phyloP scores from a whole-genome alignment of 2,329 filamentous ascomycete species.

The Aspergillus fischeri region DNA sequence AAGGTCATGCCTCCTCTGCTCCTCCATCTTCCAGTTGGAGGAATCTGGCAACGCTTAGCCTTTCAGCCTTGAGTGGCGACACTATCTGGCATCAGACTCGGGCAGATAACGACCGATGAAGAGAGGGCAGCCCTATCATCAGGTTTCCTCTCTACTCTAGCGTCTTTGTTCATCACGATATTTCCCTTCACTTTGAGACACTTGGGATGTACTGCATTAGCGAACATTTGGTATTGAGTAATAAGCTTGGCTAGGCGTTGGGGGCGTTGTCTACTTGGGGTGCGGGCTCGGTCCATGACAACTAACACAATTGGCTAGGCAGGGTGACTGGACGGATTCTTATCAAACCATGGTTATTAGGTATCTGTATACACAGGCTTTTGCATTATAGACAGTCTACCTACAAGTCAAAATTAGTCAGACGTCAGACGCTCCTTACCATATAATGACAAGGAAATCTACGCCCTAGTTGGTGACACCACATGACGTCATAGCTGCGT shows the following conservation, averaged over 20 bases:
- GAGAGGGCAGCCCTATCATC: conserved; percentile 6
- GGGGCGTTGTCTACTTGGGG: conserved; percentile 13
- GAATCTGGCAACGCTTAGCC: conserved; percentile 41
- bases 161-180: conserved; percentile 3
- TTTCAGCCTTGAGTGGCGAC: conserved; percentile 45
- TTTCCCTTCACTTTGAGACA: neutral
- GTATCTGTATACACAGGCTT: neutral
- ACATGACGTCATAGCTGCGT: neutral
- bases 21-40: conserved; percentile 38
- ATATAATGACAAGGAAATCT: neutral
- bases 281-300: conserved; percentile 12
- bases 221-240: conserved; percentile 20
- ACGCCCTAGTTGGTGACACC: neutral
- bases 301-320: conserved; percentile 6
- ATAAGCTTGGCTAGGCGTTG: conserved; percentile 26
- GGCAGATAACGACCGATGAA: conserved; percentile 36
- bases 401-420: neutral
- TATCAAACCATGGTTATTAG: neutral
- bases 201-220: conserved; percentile 30
- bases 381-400: neutral
- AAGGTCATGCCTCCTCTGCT: conserved; percentile 27
- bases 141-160: conserved; percentile 11
- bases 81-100: conserved; percentile 42
- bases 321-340: neutral
- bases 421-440: neutral